A percentile compares a stretch with the other conserved stretches of the same genome.
Conservation (phyloP, 306 rosid genomes). For the Prunus campanulata region DNA sequence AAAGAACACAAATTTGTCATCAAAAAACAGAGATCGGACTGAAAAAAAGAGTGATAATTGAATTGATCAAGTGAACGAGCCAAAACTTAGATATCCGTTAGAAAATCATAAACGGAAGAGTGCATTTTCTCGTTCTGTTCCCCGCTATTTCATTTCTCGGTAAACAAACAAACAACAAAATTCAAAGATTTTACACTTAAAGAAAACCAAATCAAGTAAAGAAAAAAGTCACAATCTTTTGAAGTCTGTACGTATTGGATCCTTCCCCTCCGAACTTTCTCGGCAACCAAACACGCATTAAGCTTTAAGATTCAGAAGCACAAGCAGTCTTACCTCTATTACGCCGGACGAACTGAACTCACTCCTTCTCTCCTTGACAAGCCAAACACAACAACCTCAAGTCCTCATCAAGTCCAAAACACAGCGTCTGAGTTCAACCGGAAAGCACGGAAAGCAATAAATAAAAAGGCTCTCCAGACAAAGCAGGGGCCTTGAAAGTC, state of each 20-base stretch:
- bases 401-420: not conserved
- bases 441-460: not conserved
- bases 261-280: not conserved
- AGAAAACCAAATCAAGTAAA: constrained; percentile 3
- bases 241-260: no score
- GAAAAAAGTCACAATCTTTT: not conserved
- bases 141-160: not conserved
- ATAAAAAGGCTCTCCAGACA: not conserved
- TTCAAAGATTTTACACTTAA: not conserved
- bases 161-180: not conserved
- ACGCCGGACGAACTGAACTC: not conserved
- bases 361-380: not conserved
- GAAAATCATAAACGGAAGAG: not conserved
- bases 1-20: not conserved
- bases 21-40: not conserved
- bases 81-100: not conserved
- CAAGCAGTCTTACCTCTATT: constrained; percentile 1
- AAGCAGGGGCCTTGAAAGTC: not conserved
- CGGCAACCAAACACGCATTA: constrained; percentile 3
- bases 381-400: no score
- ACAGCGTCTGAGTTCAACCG: not conserved
- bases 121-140: not conserved
- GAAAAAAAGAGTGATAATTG: not conserved
- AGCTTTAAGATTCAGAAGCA: not conserved
- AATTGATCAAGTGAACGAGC: not conserved